These are phyloP conservation scores for Chernovozyma aurita DNA, from an alignment of 1,139 yeast species.

Conservation along the genomic window DNA sequence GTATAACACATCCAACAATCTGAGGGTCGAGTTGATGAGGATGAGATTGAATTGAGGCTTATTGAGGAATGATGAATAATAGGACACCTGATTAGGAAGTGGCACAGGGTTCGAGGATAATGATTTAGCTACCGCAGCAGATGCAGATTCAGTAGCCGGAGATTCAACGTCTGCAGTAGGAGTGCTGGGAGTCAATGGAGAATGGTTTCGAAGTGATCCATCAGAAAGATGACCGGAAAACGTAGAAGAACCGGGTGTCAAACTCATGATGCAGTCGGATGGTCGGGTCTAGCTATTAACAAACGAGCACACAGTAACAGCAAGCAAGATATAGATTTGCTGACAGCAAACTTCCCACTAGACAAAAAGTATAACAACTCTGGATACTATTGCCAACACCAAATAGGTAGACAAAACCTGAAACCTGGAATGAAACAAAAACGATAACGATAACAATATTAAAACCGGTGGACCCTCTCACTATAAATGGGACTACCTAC, in stretches of 20 bases:
- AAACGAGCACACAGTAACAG: no score
- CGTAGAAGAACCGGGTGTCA: neutral
- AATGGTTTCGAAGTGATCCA: neutral
- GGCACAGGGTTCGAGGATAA: neutral
- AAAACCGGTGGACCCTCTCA: no score
- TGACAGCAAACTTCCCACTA: no score
- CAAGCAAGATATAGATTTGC: no score
- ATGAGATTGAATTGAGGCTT: constrained; percentile 41
- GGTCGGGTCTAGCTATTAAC: neutral
- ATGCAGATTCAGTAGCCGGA: constrained; percentile 4
- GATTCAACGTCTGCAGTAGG: neutral
- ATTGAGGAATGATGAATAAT: constrained; percentile 37
- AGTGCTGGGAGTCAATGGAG: neutral
- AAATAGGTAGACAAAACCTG: no score
- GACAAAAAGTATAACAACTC: no score
- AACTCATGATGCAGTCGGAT: neutral
- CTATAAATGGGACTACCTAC: no score
- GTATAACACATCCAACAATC: constrained; percentile 34
- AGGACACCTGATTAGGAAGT: constrained; percentile 36
- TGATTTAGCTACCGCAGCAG: constrained; percentile 1
- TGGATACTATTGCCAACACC: no score
- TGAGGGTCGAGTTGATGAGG: constrained; percentile 34
- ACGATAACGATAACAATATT: no score
- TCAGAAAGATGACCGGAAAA: constrained; percentile 2
- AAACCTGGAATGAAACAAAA: no score